Base-by-base conservation (phyloP, 2,329 filamentous ascomycete genomes). In the Metarhizium humberi region DNA sequence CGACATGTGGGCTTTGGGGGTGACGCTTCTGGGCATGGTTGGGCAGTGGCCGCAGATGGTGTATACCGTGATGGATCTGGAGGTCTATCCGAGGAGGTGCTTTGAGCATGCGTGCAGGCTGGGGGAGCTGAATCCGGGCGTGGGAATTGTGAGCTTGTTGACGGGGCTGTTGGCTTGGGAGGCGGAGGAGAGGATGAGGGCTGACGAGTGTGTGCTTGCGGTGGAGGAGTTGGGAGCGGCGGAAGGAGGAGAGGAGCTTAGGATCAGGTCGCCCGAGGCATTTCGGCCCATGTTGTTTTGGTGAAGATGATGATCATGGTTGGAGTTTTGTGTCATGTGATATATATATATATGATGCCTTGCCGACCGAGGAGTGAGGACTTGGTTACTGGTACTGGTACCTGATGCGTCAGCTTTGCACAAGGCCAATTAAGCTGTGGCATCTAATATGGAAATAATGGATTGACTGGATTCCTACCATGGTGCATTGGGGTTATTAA, bases 1-100 rank as follows among this genome's bases (percentile, higher is more conserved):
- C 42, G 68, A 71, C n/a, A 60, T 70, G 4, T 70, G 68, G 68
- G 68, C 68, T 4, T 56, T 71, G 6, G 68, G 68, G 0, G 56
- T 70, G 16, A 63, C 66, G 3, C 48, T 67, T 20, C 60, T 70
- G 13, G 63, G 60, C 1, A 66, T 69, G 66, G 58, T 68, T 52
- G 59, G 53, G 8, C 68, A 68, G 56, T 61, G 54, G 61, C 68
- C 67, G 13, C 49, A 14, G 38, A 54, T 63, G 29, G 18, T 32
- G 6, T 51, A 52, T 4, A 55, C 54, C 2, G 56, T 60, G 18
- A 53, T 61, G 3, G 60, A 61, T 10, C 16, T 61, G 40, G 55
- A 53, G 6, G 50, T 58, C n/a, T 69, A 68, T 51, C 60, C 65
- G 0, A 51, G 50, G 7, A 55, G 52, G 14, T 69, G 66, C 45